Percentiles rank a stretch among this genome's conserved stretches.
Evolutionary conservation across 306 rosid species (phyloP).

Genomic region (Styphnolobium japonicum): DNA sequence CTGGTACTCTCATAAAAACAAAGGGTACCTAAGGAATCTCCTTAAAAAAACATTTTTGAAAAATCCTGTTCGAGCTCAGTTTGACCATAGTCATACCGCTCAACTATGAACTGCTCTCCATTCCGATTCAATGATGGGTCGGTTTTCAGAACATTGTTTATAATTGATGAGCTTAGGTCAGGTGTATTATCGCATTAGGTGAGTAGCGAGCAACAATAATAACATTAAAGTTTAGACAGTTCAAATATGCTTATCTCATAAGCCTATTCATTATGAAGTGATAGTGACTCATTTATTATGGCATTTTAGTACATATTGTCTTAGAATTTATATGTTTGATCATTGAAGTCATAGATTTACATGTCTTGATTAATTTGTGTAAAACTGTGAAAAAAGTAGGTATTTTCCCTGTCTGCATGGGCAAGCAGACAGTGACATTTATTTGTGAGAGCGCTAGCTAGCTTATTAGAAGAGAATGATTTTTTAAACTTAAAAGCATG

Average conservation of each 20-base stretch:
- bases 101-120: neutral
- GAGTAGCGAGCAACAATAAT: neutral
- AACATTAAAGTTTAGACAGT: neutral
- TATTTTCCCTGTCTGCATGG: neutral
- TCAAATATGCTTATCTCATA: neutral
- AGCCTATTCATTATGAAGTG: neutral
- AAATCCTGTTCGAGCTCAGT: neutral
- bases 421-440: constrained; percentile 11
- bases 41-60: no score
- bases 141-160: neutral
- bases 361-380: neutral
- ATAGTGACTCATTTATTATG: neutral
- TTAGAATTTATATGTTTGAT: neutral
- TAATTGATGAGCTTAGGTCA: neutral
- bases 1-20: no score
- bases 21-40: no score
- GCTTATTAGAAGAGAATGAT: neutral
- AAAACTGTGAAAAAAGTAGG: neutral
- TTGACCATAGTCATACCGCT: neutral
- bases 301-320: neutral
- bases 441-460: neutral
- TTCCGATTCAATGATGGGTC: neutral
- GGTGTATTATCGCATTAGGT: neutral
- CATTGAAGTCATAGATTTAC: neutral
- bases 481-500: neutral